A percentile compares a stretch with the other conserved stretches of the same genome.
These are phyloP conservation scores for Metschnikowia chrysomelidarum DNA, from an alignment of 805 yeast species.

Conservation along the genomic window DNA sequence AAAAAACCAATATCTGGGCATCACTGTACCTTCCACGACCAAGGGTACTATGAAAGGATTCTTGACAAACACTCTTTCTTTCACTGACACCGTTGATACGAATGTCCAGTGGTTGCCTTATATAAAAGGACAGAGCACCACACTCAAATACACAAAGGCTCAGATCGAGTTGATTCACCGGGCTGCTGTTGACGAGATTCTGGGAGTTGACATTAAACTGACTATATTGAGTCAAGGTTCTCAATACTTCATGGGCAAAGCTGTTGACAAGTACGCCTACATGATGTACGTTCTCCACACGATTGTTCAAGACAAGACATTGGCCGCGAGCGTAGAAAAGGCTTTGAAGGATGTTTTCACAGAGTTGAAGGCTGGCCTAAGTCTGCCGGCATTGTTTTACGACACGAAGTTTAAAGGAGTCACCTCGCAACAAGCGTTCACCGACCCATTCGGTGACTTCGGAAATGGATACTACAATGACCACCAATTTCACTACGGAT, in stretches of 20 bases:
- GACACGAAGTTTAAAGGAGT: slow-evolving; percentile 57
- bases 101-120: slow-evolving; percentile 47
- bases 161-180: slow-evolving; percentile 44
- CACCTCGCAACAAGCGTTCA: slow-evolving; percentile 43
- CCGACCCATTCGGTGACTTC: slow-evolving; percentile 39
- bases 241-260: slow-evolving; percentile 52
- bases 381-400: slow-evolving; percentile 50
- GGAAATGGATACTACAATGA: slow-evolving; percentile 81
- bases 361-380: slow-evolving; percentile 38
- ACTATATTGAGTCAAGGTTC: slow-evolving; percentile 39
- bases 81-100: slow-evolving; percentile 40
- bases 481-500: slow-evolving; percentile 87
- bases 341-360: slow-evolving; percentile 45
- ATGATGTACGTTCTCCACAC: slow-evolving; percentile 51
- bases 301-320: slow-evolving; percentile 43
- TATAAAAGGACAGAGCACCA: slow-evolving; percentile 31
- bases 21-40: slow-evolving; percentile 48
- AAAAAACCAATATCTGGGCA: slow-evolving; percentile 37
- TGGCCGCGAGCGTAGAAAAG: slow-evolving; percentile 33
- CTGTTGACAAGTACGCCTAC: slow-evolving; percentile 44
- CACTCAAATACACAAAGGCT: slow-evolving; percentile 39
- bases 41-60: slow-evolving; percentile 51
- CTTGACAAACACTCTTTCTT: slow-evolving; percentile 36
- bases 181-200: slow-evolving; percentile 46
- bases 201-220: slow-evolving; percentile 41